Conservation (phyloP, 768 basidiomycete species). For the Russula earlei region DNA sequence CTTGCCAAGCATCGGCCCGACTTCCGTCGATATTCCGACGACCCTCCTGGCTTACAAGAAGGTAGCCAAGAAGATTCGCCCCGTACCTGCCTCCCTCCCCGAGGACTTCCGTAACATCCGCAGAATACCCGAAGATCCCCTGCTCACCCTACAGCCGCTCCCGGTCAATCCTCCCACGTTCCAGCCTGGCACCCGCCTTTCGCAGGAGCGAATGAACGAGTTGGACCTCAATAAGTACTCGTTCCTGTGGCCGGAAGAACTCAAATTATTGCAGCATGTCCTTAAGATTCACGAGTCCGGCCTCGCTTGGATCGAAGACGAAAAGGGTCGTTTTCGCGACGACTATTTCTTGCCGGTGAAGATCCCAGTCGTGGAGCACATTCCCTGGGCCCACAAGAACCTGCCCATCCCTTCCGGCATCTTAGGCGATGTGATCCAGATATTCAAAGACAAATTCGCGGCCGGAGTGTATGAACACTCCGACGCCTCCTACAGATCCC, state of each 20-base stretch:
- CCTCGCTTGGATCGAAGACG: not conserved
- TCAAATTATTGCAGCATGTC: not conserved
- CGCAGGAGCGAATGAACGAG: no score
- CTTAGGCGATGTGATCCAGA: not conserved
- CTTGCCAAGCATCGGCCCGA: no score
- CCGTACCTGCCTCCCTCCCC: not conserved
- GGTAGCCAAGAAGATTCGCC: not conserved
- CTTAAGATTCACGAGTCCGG: not conserved
- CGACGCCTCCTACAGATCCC: not conserved
- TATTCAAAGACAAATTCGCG: no score
- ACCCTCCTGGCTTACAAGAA: not conserved
- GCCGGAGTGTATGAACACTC: no score
- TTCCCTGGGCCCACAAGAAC: not conserved
- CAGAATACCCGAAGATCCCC: not conserved
- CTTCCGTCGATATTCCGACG: no score
- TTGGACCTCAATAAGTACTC: no score
- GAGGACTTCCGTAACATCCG: not conserved
- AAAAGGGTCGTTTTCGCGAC: not conserved
- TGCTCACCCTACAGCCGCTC: no score
- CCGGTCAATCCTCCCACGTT: no score
- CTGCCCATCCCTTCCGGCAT: not conserved
- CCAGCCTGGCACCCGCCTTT: no score
- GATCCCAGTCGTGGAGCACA: not conserved
- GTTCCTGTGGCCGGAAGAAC: not conserved
- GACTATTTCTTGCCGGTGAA: not conserved